These are phyloP conservation scores for Penicillium argentinense DNA, from an alignment of 495 filamentous ascomycete genomes.

Conservation along the genomic window DNA sequence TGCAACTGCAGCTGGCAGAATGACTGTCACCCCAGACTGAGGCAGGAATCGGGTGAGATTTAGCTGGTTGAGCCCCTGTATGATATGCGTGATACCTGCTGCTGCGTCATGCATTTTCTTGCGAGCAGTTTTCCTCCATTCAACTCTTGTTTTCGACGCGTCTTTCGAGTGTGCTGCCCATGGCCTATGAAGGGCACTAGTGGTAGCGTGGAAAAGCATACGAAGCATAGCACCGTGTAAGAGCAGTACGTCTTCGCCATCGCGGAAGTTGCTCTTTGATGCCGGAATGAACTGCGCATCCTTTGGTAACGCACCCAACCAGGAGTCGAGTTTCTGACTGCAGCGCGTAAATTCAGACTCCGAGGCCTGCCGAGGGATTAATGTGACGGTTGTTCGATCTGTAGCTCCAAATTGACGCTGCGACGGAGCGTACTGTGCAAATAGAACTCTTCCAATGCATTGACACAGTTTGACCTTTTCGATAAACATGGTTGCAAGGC, in stretches of 20 bases:
- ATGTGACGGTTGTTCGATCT: slow-evolving; percentile 75
- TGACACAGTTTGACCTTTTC: slow-evolving; percentile 82
- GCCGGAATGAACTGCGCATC: slow-evolving; percentile 46
- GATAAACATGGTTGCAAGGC: slow-evolving; percentile 81
- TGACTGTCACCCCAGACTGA: slow-evolving; percentile 81
- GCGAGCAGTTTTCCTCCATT: slow-evolving; percentile 55
- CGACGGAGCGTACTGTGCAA: slow-evolving; percentile 71
- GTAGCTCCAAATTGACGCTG: slow-evolving; percentile 65
- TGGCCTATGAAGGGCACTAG: slow-evolving; percentile 81
- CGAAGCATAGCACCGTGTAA: slow-evolving; percentile 76
- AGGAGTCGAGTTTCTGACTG: slow-evolving; percentile 67
- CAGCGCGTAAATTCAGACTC: slow-evolving; percentile 65
- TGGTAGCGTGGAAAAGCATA: slow-evolving; percentile 83
- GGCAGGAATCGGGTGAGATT: slow-evolving; percentile 74
- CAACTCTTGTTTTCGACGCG: slow-evolving; percentile 38
- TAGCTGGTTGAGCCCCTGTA: slow-evolving; percentile 64
- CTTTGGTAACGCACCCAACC: slow-evolving; percentile 65
- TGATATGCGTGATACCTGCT: slow-evolving; percentile 72
- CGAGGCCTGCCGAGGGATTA: slow-evolving; percentile 75
- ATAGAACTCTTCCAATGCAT: slow-evolving; percentile 76
- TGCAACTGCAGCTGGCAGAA: slow-evolving; percentile 82
- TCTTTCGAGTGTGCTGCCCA: slow-evolving; percentile 61
- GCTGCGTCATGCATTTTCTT: slow-evolving; percentile 74
- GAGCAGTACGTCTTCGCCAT: slow-evolving; percentile 57
- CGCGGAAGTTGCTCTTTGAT: slow-evolving; percentile 31